Conservation (phyloP, 202 grass and related monocot species). For the Digitaria exilis region DNA sequence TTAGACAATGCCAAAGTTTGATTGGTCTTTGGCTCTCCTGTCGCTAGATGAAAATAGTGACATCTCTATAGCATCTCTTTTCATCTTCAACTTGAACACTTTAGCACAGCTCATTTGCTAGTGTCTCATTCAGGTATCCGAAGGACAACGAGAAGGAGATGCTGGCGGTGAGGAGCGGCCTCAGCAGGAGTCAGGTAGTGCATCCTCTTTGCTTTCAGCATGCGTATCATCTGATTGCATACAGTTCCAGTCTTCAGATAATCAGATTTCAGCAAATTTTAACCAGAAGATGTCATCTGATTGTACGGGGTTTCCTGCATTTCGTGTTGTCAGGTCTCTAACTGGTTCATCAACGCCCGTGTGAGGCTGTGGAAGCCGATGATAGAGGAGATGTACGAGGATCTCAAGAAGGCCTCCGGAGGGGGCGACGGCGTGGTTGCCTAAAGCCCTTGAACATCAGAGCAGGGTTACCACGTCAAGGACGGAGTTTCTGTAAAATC, state of each 20-base stretch:
- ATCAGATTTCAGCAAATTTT: neutral
- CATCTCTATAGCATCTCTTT: neutral
- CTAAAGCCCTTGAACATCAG: conserved; percentile 24
- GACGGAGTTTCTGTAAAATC: neutral
- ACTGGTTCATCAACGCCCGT: conserved; percentile 83
- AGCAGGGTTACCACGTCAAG: neutral
- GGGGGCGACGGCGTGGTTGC: neutral
- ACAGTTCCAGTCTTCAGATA: neutral
- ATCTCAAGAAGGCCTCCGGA: conserved; percentile 59
- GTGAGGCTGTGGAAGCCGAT: conserved; percentile 78
- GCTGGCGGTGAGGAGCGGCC: conserved; percentile 77
- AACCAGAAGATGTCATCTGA: neutral
- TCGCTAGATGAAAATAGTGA: neutral
- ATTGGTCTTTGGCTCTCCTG: too few species aligned
- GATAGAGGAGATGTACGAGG: conserved; percentile 86
- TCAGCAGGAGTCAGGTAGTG: conserved; percentile 83
- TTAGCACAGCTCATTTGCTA: neutral
- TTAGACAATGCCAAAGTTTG: neutral
- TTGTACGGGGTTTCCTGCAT: neutral
- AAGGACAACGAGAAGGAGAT: conserved; percentile 93
- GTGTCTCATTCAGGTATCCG: conserved; percentile 68
- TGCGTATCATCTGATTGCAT: neutral
- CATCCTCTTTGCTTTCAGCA: neutral
- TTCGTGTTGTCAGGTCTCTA: conserved; percentile 59
- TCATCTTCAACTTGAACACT: neutral